A percentile compares a stretch with the other conserved stretches of the same genome.
These are phyloP conservation scores for Sporothrix inflata DNA, from an alignment of 2,329 filamentous ascomycete genomes.

Conservation along the genomic window DNA sequence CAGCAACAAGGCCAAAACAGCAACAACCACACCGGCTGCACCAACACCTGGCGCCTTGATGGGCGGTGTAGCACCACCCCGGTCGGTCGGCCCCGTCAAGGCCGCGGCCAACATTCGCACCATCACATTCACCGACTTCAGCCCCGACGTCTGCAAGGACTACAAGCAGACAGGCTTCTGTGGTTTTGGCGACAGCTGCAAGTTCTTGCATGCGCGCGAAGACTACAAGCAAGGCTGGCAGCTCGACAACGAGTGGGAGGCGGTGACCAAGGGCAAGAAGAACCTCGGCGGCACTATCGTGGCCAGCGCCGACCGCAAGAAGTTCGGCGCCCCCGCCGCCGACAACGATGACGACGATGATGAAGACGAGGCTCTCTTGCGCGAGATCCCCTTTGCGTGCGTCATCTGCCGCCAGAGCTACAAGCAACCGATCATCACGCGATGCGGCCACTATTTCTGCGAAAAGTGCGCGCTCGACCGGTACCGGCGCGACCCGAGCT, in stretches of 20 bases:
- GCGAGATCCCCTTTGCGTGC: slow-evolving; percentile 87
- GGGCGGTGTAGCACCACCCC: slow-evolving; percentile 9
- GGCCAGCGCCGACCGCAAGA: slow-evolving; percentile 58
- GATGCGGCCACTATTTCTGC: slow-evolving; percentile 96
- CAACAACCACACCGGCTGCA: slow-evolving; percentile 39
- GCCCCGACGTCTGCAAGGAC: slow-evolving; percentile 93
- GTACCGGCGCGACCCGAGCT: slow-evolving; percentile 84
- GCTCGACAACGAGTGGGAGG: slow-evolving; percentile 92
- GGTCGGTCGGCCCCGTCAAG: slow-evolving; percentile 78
- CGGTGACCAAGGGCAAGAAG: slow-evolving; percentile 72
- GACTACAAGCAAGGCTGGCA: slow-evolving; percentile 94
- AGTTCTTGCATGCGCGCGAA: slow-evolving; percentile 75
- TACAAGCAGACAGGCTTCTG: slow-evolving; percentile 61
- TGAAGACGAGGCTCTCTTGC: slow-evolving; percentile 70
- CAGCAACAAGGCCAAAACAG: slow-evolving; percentile 66
- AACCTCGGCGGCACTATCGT: slow-evolving; percentile 63
- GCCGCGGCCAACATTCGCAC: slow-evolving; percentile 87
- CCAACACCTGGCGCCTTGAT: slow-evolving; percentile 13
- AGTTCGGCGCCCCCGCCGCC: slow-evolving; percentile 30
- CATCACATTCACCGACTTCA: slow-evolving; percentile 87
- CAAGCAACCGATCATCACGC: slow-evolving; percentile 78
- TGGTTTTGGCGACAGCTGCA: slow-evolving; percentile 73
- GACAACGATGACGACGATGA: slow-evolving; percentile 48
- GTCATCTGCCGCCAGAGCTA: slow-evolving; percentile 83
- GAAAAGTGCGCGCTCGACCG: slow-evolving; percentile 83